Base-by-base conservation (phyloP, 352 stramenopile species). In the Phytophthora chlamydospora region DNA sequence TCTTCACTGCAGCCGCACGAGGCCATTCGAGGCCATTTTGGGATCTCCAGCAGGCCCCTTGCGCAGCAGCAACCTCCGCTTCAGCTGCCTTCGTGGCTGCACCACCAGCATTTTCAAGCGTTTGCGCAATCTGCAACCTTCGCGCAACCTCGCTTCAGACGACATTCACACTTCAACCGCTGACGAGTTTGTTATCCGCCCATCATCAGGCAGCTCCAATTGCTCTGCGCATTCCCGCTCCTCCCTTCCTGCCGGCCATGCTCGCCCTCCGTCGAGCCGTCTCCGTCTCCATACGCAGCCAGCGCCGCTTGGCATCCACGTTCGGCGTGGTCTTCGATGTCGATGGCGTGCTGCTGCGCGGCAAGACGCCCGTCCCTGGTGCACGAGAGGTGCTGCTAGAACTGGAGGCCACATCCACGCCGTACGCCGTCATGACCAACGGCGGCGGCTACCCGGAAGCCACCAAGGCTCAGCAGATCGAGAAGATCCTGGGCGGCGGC, bases 371-470 rank as follows among this genome's bases (percentile, higher is more conserved):
- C 24, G 85, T 95, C 34, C 80, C 84, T 0, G 86, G 86, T 5
- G 86, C 86, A 3, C 71, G 62, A 4, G 71, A 89, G 14, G 84
- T 93, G 46, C 66, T 95, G n/a, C 53, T 87, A 36, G 80, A 90
- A 32, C 71, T 95, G 35, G 44, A 83, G 35, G 66, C 73, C 34
- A 72, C 75, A 36, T 57, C 83, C 36, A 85, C 85, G 43, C 86
- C 86, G 59, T 92, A 84, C 47, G 82, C 83, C 38, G 91, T 95
- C 66, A 93, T 95, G 86, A 95, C 86, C 43, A 95, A 95, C 48
- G 86, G 84, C 45, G 86, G 86, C 35, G 86, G 86, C n/a, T 91
- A 91, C 68, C 65, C 70, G 2, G 86, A 95, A 57, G 63, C 72
- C n/a, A 90, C 80, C 52, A 95, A 93, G 60, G 83, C 86, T 34